Evolutionary conservation across 495 filamentous ascomycete genomes (phyloP), one percentile per base, ranked within the genome.

Genomic region (Jackrogersella multiformis): DNA sequence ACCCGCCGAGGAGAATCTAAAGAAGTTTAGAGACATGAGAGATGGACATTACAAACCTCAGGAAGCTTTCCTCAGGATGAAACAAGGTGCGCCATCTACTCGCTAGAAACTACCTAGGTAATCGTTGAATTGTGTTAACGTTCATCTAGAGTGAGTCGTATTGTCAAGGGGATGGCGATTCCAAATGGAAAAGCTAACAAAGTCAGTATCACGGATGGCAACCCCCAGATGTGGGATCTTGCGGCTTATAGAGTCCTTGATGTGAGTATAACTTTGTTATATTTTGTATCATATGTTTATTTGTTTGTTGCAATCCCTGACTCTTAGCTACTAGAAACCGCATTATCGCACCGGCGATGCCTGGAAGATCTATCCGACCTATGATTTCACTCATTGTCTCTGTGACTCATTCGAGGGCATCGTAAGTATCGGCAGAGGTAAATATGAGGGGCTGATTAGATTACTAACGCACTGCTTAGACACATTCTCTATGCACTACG

Each of bases 41-140:
- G 92, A 94, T 74, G 96, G 95, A 20, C 89, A 92, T 75, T 98
- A 97, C 76, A 88, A 90, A 73, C 91, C 95, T 1, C 86, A 89
- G 67, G 91, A 92, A 70, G 95, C 93, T 2, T 92, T 92, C 66
- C 79, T 99, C 44, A 89, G 95, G 55, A 97, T 98, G 94, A 96
- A 96, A 77, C 93, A 91, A 80, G 84, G 90, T 73, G 81, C 81
- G 67, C 58, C 49, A n/a, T n/a, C n/a, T n/a, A n/a, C n/a, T n/a
- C 58, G 9, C 10, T 24, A 61, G 4, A 16, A 6, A 75, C 69
- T 54, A 74, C 81, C 7, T 35, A 13, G 5, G 0, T 7, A 9
- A 39, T 21, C 5, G 8, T 35, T 74, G 79, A 35, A 83, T 82
- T 54, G 77, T 79, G 45, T 81, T 85, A 69, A 86, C 87, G 79